phyloP scores from a whole-genome alignment of 495 filamentous ascomycete species.

The Acidiella bohemica region DNA sequence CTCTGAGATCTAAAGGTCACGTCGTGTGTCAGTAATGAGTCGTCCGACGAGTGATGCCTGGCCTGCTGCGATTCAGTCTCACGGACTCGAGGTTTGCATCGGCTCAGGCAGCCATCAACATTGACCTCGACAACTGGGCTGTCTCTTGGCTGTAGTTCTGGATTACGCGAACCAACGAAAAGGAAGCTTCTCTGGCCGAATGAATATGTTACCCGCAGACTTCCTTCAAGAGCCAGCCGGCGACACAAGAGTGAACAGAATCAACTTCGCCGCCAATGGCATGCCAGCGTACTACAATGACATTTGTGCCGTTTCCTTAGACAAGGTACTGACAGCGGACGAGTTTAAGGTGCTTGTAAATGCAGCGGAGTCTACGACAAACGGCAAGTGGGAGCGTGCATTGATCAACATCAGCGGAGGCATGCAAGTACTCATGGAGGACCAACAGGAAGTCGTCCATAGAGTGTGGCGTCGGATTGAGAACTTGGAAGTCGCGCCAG shows the following conservation, averaged over 20 bases:
- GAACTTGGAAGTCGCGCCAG: slow-evolving; percentile 34
- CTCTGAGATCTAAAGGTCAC: too few relatives aligned
- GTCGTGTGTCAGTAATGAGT: too few relatives aligned
- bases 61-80: too few relatives aligned
- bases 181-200: too few relatives aligned
- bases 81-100: too few relatives aligned
- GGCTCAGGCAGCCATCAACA: too few relatives aligned
- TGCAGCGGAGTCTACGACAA: slow-evolving; percentile 24
- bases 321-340: slow-evolving; percentile 27
- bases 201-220: slow-evolving; percentile 20
- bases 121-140: too few relatives aligned
- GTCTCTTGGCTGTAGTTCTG: too few relatives aligned
- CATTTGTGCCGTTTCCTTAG: slow-evolving; percentile 31
- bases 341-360: slow-evolving; percentile 30
- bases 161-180: too few relatives aligned
- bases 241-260: slow-evolving; percentile 16
- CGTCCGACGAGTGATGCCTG: too few relatives aligned
- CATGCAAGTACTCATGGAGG: slow-evolving; percentile 39
- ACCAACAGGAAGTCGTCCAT: slow-evolving; percentile 43
- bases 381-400: slow-evolving; percentile 43
- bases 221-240: slow-evolving; percentile 25
- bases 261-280: slow-evolving; percentile 27
- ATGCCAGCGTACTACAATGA: slow-evolving; percentile 22
- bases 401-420: slow-evolving; percentile 58
- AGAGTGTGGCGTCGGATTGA: slow-evolving; percentile 49